Percentiles rank a stretch among this genome's conserved stretches.
These are phyloP conservation scores for Thraustochytrium striatum DNA, from an alignment of 352 stramenopile species.

Conservation along the genomic window DNA sequence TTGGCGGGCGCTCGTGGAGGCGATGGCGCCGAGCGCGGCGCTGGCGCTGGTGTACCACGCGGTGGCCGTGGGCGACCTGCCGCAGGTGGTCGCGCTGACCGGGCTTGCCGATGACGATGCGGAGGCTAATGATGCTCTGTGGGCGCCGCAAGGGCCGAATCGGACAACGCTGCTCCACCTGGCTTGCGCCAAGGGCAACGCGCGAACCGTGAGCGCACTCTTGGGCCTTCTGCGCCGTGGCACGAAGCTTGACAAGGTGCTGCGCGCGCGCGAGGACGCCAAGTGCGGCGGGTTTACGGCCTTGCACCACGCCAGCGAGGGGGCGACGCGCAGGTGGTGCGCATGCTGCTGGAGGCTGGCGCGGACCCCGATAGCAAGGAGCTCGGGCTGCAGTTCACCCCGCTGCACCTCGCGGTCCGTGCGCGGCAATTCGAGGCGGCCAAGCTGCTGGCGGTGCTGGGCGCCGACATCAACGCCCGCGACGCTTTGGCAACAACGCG, in stretches of 20 bases:
- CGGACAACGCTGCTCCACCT: constrained; percentile 11
- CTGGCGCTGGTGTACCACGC: constrained; percentile 39
- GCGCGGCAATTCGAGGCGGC: background rate
- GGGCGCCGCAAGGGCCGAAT: background rate
- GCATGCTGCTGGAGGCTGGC: constrained; percentile 4
- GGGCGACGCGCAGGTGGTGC: background rate
- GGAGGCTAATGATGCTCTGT: background rate
- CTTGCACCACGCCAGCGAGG: background rate
- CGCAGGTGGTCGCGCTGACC: background rate
- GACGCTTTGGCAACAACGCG: constrained; percentile 41
- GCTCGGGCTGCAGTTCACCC: background rate
- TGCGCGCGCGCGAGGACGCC: background rate
- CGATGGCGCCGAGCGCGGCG: too few relatives aligned
- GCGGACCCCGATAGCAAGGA: constrained; percentile 24
- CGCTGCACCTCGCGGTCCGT: constrained; percentile 23
- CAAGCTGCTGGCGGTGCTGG: background rate
- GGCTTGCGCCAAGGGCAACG: constrained; percentile 4
- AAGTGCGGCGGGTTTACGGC: constrained; percentile 32
- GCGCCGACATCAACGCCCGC: constrained; percentile 20
- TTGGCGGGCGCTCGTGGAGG: too few relatives aligned
- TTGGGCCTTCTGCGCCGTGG: background rate
- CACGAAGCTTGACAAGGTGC: background rate
- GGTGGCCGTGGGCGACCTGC: constrained; percentile 17
- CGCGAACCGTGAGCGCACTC: background rate
- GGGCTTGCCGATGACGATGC: background rate